Conservation (phyloP, 2,329 filamentous ascomycete genomes). For the Fusarium floridanum region DNA sequence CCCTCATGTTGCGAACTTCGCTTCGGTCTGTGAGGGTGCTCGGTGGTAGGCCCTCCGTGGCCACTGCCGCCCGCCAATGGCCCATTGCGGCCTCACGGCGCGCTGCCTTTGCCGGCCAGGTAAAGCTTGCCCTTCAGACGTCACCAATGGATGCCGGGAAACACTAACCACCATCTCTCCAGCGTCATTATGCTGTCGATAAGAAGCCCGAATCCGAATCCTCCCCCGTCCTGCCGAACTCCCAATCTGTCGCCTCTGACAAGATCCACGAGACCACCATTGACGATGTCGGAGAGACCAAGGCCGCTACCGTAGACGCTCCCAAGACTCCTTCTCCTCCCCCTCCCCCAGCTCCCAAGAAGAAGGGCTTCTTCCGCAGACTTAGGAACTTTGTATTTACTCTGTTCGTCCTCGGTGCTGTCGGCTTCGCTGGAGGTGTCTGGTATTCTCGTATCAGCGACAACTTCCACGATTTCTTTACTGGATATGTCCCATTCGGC, state of each 20-base stretch:
- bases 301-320: slow-evolving; percentile 57
- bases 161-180: slow-evolving; percentile 49
- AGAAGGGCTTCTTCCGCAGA: slow-evolving; percentile 76
- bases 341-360: slow-evolving; percentile 51
- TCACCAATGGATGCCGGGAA: slow-evolving; percentile 46
- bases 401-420: slow-evolving; percentile 78
- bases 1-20: slow-evolving; percentile 77
- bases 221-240: slow-evolving; percentile 65
- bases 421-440: slow-evolving; percentile 88
- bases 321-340: slow-evolving; percentile 47
- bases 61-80: slow-evolving; percentile 71
- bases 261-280: slow-evolving; percentile 56
- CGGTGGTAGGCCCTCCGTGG: slow-evolving; percentile 66
- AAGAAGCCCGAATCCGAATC: slow-evolving; percentile 65
- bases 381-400: slow-evolving; percentile 84
- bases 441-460: slow-evolving; percentile 95
- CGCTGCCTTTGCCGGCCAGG: slow-evolving; percentile 48
- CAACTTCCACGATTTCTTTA: slow-evolving; percentile 99
- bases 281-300: slow-evolving; percentile 54
- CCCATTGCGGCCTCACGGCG: slow-evolving; percentile 56
- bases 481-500: slow-evolving; percentile 93
- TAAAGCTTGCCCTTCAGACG: slow-evolving; percentile 53
- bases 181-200: slow-evolving; percentile 71
- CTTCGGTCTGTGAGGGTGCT: slow-evolving; percentile 73
- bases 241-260: slow-evolving; percentile 65